These are phyloP conservation scores for Venturia oleaginea DNA, from an alignment of 2,329 filamentous ascomycete species.

Conservation along the genomic window DNA sequence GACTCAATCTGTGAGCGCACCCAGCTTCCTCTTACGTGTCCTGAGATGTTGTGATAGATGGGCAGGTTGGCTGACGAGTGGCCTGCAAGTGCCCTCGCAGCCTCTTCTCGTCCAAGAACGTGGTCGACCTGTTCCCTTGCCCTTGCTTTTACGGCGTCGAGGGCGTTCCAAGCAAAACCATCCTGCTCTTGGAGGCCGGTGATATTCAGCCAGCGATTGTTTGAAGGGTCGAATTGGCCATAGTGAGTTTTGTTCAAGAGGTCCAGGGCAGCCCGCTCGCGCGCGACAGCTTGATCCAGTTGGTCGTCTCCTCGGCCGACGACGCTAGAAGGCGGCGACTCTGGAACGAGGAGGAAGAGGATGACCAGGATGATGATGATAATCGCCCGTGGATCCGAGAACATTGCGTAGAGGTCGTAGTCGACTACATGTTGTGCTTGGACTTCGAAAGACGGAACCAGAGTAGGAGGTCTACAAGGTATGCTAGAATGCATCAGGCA, in stretches of 20 bases:
- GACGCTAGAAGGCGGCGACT: background rate
- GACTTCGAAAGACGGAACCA: too few species aligned
- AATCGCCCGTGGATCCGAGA: background rate
- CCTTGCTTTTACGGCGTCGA: slow-evolving; percentile 12
- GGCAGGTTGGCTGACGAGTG: background rate
- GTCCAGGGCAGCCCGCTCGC: slow-evolving; percentile 9
- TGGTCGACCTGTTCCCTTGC: slow-evolving; percentile 10
- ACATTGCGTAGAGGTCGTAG: background rate
- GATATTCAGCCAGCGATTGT: slow-evolving; percentile 14
- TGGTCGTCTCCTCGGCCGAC: background rate
- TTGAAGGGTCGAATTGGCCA: slow-evolving; percentile 14
- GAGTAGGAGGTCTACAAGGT: too few species aligned
- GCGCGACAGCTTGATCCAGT: background rate
- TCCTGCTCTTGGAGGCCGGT: slow-evolving; percentile 14
- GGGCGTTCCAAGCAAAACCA: slow-evolving; percentile 14
- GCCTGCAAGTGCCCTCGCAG: background rate
- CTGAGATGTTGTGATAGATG: slow-evolving; percentile 15
- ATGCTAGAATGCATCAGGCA: too few species aligned
- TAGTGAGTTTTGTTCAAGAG: slow-evolving; percentile 13
- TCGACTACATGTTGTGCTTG: background rate
- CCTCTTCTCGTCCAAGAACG: slow-evolving; percentile 9
- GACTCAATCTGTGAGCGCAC: slow-evolving; percentile 12
- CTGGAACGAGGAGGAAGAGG: slow-evolving; percentile 10
- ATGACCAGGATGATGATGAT: slow-evolving; percentile 3
- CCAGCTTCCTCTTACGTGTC: slow-evolving; percentile 13